Percentiles rank a stretch among this genome's conserved stretches.
Evolutionary conservation across 106 monocot species (phyloP).

Genomic region (Dendrobium nobile): DNA sequence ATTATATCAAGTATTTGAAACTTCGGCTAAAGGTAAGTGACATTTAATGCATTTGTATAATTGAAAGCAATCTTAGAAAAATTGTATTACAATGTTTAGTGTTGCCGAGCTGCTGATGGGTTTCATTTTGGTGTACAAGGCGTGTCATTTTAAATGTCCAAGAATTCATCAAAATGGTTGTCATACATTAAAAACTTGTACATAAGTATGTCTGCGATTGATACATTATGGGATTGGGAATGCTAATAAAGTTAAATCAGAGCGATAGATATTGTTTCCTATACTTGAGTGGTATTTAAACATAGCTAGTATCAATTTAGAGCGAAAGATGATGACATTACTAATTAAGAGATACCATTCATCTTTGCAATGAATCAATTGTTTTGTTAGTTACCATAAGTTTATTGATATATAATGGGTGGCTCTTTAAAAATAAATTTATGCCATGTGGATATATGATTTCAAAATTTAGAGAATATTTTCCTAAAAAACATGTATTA

Average conservation of each 20-base stretch:
- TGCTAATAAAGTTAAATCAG: neutral
- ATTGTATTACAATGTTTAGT: neutral
- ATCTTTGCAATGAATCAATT: neutral
- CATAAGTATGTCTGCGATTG: too few species aligned
- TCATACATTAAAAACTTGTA: neutral
- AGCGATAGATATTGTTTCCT: neutral
- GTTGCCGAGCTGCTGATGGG: neutral
- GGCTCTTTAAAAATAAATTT: neutral
- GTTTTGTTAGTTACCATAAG: neutral
- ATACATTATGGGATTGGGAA: neutral
- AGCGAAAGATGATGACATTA: neutral
- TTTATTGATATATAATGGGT: neutral
- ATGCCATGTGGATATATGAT: too few species aligned
- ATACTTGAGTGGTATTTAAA: neutral
- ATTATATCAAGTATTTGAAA: conserved; percentile 57
- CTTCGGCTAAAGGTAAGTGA: conserved; percentile 31
- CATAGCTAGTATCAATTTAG: neutral
- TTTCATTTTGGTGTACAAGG: neutral
- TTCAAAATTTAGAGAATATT: too few species aligned
- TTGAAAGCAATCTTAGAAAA: neutral
- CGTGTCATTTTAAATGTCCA: neutral
- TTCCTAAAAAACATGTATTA: too few species aligned
- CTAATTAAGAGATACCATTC: neutral
- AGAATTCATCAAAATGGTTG: neutral
- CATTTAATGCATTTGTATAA: neutral